Evolutionary conservation across 2,329 filamentous ascomycete species (phyloP), one percentile per base, ranked within the genome.

Genomic region (Sporothrix variecibatus): DNA sequence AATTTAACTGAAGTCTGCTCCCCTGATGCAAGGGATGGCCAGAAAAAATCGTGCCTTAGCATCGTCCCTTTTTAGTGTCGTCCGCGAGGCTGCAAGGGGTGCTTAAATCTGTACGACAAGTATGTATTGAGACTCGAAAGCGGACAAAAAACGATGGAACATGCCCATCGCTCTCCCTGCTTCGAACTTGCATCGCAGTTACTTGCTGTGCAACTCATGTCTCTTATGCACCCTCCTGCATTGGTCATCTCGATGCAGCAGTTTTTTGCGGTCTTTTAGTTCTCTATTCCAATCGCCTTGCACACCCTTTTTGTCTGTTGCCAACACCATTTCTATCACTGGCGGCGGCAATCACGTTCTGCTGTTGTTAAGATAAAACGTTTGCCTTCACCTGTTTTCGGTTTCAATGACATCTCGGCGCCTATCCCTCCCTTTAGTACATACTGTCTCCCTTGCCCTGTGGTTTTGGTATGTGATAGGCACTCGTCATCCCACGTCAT

Each of bases 401-500:
- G 11, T 20, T 43, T 43, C 60, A 26, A n/a, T 34, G 23, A 3
- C 15, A 23, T 49, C 15, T 34, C 43, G 43, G 23, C 28, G 17
- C n/a, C 17, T 26, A 7, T 43, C 8, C 5, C 20, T 43, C 23
- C 3, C 20, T 34, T 9, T 8, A 8, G 11, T 2, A 34, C 1
- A 11, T 56, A 12, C 38, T 38, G 3, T 70, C 31, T 56, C 31
- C 46, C 46, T 38, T 38, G 26, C 46, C 26, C 31, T 70, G 17
- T 56, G 9, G 3, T 58, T 15, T 60, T 8, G 12, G 51, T 15
- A 17, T 17, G 23, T 53, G 67, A 65, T 71, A 73, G 67, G 58
- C 46, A 31, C 9, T 31, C 51, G 43, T 26, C 58, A 73, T 73
- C 72, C 72, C 72, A 73, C 72, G 72, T 71, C 67, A 65, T 46